phyloP scores from a whole-genome alignment of 192 early-diverging fungal genomes.

The Gaertneriomyces sp. region DNA sequence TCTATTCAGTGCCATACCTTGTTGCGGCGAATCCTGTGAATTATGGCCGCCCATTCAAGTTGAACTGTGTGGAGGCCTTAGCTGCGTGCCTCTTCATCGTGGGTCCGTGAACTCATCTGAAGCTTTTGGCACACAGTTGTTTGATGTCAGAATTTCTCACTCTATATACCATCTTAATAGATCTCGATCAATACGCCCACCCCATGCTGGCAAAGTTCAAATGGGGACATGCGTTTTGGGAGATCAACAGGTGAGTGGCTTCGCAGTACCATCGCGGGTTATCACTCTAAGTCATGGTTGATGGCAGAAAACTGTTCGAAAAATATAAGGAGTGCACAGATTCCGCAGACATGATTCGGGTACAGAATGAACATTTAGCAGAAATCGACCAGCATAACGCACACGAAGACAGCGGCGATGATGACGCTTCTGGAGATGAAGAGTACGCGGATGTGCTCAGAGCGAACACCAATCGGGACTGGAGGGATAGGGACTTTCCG shows the following conservation, averaged over 20 bases:
- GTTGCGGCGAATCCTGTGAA: slow-evolving; percentile 97
- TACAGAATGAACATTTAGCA: slow-evolving; percentile 78
- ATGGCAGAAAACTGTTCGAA: slow-evolving; percentile 62
- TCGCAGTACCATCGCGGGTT: not conserved
- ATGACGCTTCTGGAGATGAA: not conserved
- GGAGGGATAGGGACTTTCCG: too few relatives aligned
- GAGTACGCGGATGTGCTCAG: slow-evolving; percentile 9
- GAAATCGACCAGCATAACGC: slow-evolving; percentile 66
- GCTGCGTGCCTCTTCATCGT: slow-evolving; percentile 91
- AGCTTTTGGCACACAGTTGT: not conserved
- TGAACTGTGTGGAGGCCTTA: slow-evolving; percentile 97
- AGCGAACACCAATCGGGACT: slow-evolving; percentile 24
- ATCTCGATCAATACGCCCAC: slow-evolving; percentile 65
- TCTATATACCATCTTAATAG: slow-evolving; percentile 14
- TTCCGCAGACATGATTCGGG: slow-evolving; percentile 66
- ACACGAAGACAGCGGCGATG: slow-evolving; percentile 21
- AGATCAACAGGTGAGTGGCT: slow-evolving; percentile 69
- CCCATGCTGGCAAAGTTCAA: slow-evolving; percentile 81
- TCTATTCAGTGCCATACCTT: slow-evolving; percentile 76
- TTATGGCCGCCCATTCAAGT: slow-evolving; percentile 91
- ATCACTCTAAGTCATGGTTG: not conserved
- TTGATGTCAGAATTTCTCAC: not conserved
- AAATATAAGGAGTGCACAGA: slow-evolving; percentile 74
- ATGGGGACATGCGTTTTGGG: slow-evolving; percentile 91
- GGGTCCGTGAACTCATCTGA: slow-evolving; percentile 36